These are phyloP conservation scores for Hibiscus trionum DNA, from an alignment of 345 rosid species.

Conservation along the genomic window DNA sequence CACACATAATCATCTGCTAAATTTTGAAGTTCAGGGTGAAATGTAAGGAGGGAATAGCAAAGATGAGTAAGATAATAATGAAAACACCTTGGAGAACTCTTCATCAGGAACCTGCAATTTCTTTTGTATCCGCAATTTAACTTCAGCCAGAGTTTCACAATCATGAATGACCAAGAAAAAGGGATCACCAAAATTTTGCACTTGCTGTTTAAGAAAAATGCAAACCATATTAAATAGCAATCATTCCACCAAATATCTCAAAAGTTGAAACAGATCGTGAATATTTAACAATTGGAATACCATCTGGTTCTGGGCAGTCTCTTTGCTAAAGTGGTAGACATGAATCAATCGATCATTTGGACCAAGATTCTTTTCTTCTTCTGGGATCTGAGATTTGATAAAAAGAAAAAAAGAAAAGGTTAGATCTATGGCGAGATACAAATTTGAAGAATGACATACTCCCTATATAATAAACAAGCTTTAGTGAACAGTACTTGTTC, in stretches of 20 bases:
- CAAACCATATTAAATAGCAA: not conserved
- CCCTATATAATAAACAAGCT: not conserved
- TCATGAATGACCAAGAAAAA: constrained; percentile 89
- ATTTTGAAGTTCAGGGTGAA: not conserved
- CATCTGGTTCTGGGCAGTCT: constrained; percentile 70
- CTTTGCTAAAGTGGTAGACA: constrained; percentile 84
- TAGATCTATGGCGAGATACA: not conserved
- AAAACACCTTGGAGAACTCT: constrained; percentile 73
- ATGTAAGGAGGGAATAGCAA: not conserved
- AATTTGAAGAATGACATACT: not conserved
- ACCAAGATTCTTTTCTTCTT: constrained; percentile 82
- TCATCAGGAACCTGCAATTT: constrained; percentile 84
- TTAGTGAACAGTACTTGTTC: not conserved
- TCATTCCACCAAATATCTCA: not conserved
- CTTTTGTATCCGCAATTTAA: constrained; percentile 68
- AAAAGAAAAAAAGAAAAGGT: not conserved
- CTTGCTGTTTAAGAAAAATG: constrained; percentile 44
- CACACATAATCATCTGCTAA: not conserved
- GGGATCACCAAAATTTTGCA: constrained; percentile 94
- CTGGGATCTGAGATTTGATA: constrained; percentile 56
- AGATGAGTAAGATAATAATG: not conserved
- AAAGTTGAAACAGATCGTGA: not conserved
- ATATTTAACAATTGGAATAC: constrained; percentile 20
- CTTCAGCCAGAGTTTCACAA: constrained; percentile 78
- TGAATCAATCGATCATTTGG: constrained; percentile 82